Evolutionary conservation across 495 filamentous ascomycete genomes (phyloP).

Genomic region (Endocarpon pusillum): DNA sequence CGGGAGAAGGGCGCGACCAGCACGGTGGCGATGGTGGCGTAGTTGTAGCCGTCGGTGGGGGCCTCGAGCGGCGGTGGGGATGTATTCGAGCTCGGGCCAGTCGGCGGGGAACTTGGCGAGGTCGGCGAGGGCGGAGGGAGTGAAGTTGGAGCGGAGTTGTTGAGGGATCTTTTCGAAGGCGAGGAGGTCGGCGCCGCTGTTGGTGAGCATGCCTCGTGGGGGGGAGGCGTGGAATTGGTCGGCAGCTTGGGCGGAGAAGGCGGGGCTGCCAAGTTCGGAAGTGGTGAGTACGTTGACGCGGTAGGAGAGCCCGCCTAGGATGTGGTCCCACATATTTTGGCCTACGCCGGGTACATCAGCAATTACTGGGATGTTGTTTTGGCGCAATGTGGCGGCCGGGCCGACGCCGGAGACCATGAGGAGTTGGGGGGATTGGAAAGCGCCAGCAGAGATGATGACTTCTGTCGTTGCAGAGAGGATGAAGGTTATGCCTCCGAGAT

Average conservation of each 20-base stretch:
- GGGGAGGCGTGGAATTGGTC: constrained; percentile 7
- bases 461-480: constrained; percentile 30
- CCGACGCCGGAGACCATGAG: constrained; percentile 38
- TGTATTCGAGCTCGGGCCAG: constrained; percentile 43
- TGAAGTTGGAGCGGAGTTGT: constrained; percentile 11
- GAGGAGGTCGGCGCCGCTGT: constrained; percentile 22
- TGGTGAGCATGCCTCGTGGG: constrained; percentile 18
- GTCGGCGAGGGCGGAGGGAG: constrained; percentile 7
- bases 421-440: constrained; percentile 31
- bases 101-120: constrained; percentile 27
- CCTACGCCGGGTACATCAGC: constrained; percentile 29
- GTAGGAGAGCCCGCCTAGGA: constrained; percentile 13
- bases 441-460: constrained; percentile 39
- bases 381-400: constrained; percentile 17
- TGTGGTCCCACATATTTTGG: constrained; percentile 29
- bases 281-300: constrained; percentile 14
- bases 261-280: constrained; percentile 5
- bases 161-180: constrained; percentile 35
- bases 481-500: constrained; percentile 17
- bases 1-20: constrained; percentile 33
- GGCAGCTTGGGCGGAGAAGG: constrained; percentile 1
- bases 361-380: constrained; percentile 23
- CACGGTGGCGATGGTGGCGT: constrained; percentile 23
- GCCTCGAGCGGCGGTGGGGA: constrained; percentile 11
- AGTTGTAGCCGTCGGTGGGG: constrained; percentile 25